These are phyloP conservation scores for Zopfochytrium polystomum DNA, from an alignment of 371 early-diverging fungal genomes.

Conservation along the genomic window DNA sequence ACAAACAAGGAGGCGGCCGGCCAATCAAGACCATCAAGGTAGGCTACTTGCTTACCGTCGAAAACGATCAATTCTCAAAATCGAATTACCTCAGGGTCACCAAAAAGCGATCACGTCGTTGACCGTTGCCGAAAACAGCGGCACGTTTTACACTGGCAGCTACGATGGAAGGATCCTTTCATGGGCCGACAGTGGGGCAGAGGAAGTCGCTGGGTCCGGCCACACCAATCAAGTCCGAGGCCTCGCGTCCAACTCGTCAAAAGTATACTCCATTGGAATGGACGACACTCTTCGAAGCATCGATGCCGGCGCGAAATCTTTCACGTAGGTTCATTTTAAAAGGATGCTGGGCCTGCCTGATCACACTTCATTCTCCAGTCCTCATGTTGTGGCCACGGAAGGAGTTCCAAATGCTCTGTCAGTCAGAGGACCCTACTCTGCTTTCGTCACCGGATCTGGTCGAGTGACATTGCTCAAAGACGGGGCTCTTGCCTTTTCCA, in stretches of 20 bases:
- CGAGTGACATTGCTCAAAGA: conserved; percentile 14
- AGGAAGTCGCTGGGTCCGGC: conserved; percentile 51
- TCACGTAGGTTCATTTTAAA: conserved; percentile 25
- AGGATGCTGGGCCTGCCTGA: neutral
- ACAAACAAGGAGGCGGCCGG: conserved; percentile 46
- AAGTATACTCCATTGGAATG: conserved; percentile 67
- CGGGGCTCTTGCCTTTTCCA: conserved; percentile 52
- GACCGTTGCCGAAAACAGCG: conserved; percentile 27
- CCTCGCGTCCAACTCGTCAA: conserved; percentile 39
- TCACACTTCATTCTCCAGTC: neutral
- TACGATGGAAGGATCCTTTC: conserved; percentile 84
- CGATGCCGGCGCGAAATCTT: conserved; percentile 22
- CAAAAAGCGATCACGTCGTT: conserved; percentile 82
- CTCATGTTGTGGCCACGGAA: neutral
- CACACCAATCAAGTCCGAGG: conserved; percentile 71
- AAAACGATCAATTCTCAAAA: no score
- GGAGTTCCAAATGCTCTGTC: conserved; percentile 3
- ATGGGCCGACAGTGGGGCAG: conserved; percentile 50
- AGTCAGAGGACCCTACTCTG: neutral
- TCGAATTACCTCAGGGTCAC: no score
- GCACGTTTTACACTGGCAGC: conserved; percentile 76
- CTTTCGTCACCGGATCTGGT: conserved; percentile 15
- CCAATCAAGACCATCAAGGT: conserved; percentile 57
- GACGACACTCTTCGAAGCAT: conserved; percentile 65
- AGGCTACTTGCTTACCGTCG: conserved; percentile 21